Conservation (phyloP, 306 rosid species). For the Vigna radiata region DNA sequence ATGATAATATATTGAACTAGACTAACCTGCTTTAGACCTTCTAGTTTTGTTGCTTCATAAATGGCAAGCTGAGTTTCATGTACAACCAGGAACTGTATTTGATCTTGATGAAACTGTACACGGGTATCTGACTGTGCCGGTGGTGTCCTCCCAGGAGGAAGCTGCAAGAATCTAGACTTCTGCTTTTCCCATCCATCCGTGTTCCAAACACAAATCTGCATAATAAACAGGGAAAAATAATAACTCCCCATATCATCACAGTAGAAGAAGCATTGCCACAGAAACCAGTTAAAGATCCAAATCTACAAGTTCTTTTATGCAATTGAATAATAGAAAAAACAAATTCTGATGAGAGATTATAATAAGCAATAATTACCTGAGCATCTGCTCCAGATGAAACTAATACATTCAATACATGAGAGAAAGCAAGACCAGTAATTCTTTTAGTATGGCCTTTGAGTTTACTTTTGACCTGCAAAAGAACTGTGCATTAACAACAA, state of each 20-base stretch:
- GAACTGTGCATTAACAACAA: constrained; percentile 40
- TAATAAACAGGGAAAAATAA: constrained; percentile 16
- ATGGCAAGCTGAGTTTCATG: constrained; percentile 97
- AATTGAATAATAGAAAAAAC: constrained; percentile 27
- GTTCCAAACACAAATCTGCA: constrained; percentile 87
- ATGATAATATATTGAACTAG: not conserved
- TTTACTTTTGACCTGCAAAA: constrained; percentile 48
- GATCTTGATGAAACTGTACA: constrained; percentile 96
- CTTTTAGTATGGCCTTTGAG: constrained; percentile 57
- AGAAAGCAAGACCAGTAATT: constrained; percentile 53
- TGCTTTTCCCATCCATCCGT: constrained; percentile 98
- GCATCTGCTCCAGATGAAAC: constrained; percentile 62
- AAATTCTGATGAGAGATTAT: constrained; percentile 10
- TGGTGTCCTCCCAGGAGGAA: constrained; percentile 85
- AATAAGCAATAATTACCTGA: constrained; percentile 63
- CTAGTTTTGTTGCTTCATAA: constrained; percentile 84
- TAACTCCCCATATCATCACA: constrained; percentile 33
- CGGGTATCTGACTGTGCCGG: constrained; percentile 81
- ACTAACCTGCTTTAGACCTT: constrained; percentile 79
- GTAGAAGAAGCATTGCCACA: not conserved
- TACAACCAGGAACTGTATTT: constrained; percentile 81
- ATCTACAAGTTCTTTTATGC: not conserved
- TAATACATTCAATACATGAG: constrained; percentile 44
- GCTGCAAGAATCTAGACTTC: constrained; percentile 78
- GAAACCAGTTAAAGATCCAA: not conserved